These are phyloP conservation scores for Aschersonia sp. DNA, from an alignment of 2,329 filamentous ascomycete genomes.

Conservation along the genomic window DNA sequence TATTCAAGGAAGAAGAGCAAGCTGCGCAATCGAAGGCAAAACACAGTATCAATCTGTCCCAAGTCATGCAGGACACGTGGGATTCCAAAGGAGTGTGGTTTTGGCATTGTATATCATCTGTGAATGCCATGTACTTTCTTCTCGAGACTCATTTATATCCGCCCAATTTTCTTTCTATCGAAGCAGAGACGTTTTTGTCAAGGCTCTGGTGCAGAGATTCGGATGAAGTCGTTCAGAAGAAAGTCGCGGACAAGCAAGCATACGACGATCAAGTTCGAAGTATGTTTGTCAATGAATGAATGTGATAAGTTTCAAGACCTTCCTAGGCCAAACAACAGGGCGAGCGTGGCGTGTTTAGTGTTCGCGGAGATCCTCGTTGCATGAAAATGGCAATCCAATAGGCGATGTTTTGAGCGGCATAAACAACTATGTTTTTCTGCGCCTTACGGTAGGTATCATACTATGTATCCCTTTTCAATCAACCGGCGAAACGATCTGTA, in stretches of 20 bases:
- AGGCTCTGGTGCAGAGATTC: slow-evolving; percentile 4
- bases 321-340: background rate
- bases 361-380: no score
- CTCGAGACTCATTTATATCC: slow-evolving; percentile 5
- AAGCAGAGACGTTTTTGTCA: slow-evolving; percentile 4
- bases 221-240: slow-evolving; percentile 4
- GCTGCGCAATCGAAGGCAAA: background rate
- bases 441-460: no score
- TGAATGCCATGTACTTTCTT: slow-evolving; percentile 6
- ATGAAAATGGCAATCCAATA: background rate
- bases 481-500: no score
- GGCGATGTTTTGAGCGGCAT: background rate
- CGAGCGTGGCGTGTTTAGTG: no score
- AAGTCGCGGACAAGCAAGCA: slow-evolving; percentile 4
- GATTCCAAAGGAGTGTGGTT: background rate
- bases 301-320: background rate
- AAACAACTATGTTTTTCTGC: background rate
- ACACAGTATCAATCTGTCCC: background rate
- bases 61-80: background rate
- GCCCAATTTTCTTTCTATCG: slow-evolving; percentile 1
- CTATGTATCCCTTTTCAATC: no score
- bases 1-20: background rate
- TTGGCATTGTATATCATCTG: background rate
- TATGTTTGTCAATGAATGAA: background rate
- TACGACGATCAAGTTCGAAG: slow-evolving; percentile 3